phyloP scores from a whole-genome alignment of 225 moss, liverwort and hornwort genomes.

The Neckera pumila region DNA sequence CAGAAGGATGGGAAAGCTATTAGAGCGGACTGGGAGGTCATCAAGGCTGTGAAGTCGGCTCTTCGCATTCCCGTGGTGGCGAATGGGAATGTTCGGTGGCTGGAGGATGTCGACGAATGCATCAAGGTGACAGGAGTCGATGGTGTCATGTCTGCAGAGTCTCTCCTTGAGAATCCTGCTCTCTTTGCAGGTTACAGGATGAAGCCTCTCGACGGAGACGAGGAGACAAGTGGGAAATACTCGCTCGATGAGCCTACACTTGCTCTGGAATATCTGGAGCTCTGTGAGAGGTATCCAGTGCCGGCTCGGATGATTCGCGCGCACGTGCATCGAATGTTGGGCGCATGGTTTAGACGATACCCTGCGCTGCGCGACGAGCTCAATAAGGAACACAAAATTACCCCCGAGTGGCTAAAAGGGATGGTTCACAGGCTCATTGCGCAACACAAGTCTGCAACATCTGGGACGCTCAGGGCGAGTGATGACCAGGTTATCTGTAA shows the following conservation, averaged over 20 bases:
- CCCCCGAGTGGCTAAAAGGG: slow-evolving; percentile 63
- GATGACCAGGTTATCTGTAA: neutral
- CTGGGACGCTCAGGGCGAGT: neutral
- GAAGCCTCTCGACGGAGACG: slow-evolving; percentile 10
- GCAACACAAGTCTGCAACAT: slow-evolving; percentile 1
- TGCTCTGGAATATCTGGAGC: slow-evolving; percentile 70
- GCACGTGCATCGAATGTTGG: slow-evolving; percentile 80
- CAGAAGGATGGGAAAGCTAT: slow-evolving; percentile 75
- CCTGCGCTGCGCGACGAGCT: slow-evolving; percentile 69
- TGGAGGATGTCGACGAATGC: slow-evolving; percentile 80
- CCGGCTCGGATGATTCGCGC: slow-evolving; percentile 91
- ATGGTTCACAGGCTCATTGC: slow-evolving; percentile 60
- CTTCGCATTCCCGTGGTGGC: slow-evolving; percentile 84
- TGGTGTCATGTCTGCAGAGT: slow-evolving; percentile 98
- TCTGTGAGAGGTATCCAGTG: slow-evolving; percentile 83
- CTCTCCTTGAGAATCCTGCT: slow-evolving; percentile 93
- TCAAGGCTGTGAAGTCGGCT: slow-evolving; percentile 65
- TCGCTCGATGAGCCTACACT: slow-evolving; percentile 46
- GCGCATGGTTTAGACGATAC: slow-evolving; percentile 72
- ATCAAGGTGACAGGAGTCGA: slow-evolving; percentile 68
- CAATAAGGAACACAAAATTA: slow-evolving; percentile 66
- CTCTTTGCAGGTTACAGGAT: slow-evolving; percentile 58
- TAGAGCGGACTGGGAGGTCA: slow-evolving; percentile 89
- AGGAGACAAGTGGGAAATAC: neutral
- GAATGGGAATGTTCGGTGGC: slow-evolving; percentile 88